A percentile compares a stretch with the other conserved stretches of the same genome.
phyloP scores from a whole-genome alignment of 176 grass and related monocot species.

The Cymbopogon citratus region DNA sequence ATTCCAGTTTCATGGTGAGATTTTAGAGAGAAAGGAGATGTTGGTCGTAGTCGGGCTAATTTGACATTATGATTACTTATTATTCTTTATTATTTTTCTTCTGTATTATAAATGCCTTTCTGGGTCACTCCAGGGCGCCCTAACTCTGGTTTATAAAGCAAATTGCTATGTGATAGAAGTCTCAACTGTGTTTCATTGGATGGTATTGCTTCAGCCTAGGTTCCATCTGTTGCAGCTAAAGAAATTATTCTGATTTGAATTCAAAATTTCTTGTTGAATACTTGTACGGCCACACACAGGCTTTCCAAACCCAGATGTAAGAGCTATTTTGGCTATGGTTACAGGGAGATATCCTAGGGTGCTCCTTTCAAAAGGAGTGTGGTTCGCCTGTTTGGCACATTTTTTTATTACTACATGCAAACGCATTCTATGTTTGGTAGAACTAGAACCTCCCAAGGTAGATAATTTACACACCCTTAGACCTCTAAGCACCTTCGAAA shows the following conservation, averaged over 20 bases:
- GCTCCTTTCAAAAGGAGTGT: too few relatives aligned
- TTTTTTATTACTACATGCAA: too few relatives aligned
- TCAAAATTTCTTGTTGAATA: neutral
- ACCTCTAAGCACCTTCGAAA: too few relatives aligned
- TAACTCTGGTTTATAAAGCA: constrained; percentile 2
- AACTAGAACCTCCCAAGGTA: too few relatives aligned
- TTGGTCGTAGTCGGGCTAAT: constrained; percentile 1
- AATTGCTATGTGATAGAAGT: neutral
- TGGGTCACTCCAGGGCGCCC: neutral
- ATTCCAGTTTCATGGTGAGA: too few relatives aligned
- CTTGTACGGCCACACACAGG: neutral
- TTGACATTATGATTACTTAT: constrained; percentile 27
- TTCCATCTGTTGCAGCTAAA: neutral
- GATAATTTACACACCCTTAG: too few relatives aligned
- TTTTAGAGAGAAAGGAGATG: neutral
- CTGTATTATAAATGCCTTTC: constrained; percentile 19
- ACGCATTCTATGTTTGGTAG: too few relatives aligned
- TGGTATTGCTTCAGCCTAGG: neutral
- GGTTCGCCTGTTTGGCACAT: too few relatives aligned
- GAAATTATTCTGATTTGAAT: neutral
- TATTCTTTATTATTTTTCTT: constrained; percentile 25
- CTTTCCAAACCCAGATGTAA: neutral
- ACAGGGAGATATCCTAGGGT: too few relatives aligned
- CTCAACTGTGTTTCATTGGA: neutral
- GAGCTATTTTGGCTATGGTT: too few relatives aligned